Evolutionary conservation across 306 rosid species (phyloP), one percentile per base, ranked within the genome.

Genomic region (Vigna angularis): DNA sequence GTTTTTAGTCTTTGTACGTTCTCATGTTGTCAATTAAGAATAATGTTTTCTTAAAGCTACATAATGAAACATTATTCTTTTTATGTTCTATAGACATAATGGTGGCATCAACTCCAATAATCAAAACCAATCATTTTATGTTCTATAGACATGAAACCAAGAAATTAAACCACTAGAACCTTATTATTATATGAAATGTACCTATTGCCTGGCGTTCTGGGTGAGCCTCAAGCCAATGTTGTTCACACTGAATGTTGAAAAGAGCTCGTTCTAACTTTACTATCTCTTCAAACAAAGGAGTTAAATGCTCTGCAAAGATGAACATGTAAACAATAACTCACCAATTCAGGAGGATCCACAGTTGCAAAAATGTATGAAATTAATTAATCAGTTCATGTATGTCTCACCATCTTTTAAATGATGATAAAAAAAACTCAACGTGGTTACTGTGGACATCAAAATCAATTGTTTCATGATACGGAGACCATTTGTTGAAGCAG

Each of bases 191-290:
- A 45, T 47, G 15, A 9, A 20, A 62, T 17, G 16, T 88, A 90
- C 93, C 84, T 74, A 87, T 74, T 74, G 90, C 87, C 61, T 90
- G 95, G 18, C 94, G 90, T 66, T 88, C 90, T 7, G 93, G 88
- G 56, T 90, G 97, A 78, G 95, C 97, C 73, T 90, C 93, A 6
- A 90, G 89, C 97, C 97, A 92, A 79, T 92, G 97, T 73, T 92
- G 95, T 77, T 92, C 97, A 65, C 87, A 90, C 78, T 87, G 91
- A 79, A 92, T 86, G 88, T 88, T 90, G 75, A 87, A 92, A 51
- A 92, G 97, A 67, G 93, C 90, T 36, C 90, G 91, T 86, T 90
- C 93, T 58, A 91, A 61, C 84, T 90, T 92, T 3, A 87, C 36
- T 76, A 90, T 87, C 53, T 90, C 91, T 13, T 88, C 90, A 15